Evolutionary conservation across 306 rosid genomes (phyloP), one percentile per base, ranked within the genome.

Genomic region (Malus sieversii): DNA sequence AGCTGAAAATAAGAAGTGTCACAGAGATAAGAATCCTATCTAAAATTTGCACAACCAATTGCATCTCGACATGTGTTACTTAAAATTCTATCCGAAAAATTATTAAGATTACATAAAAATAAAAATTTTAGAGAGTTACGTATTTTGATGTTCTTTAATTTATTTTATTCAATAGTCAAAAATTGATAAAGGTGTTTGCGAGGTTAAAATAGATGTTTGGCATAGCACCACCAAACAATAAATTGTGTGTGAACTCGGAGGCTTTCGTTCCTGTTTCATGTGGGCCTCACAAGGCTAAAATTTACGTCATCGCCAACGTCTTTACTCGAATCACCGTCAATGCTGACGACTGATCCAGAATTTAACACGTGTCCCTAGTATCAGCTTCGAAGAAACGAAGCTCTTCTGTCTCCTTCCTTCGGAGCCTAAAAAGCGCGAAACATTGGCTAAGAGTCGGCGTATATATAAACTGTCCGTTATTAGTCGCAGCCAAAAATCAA

Each of bases 351-450:
- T 3, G 74, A 51, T 5, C 8, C 6, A 6, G 4, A 32, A 1
- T 20, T 33, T 23, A 15, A 16, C 67, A 72, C 76, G 68, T 58
- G 67, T 29, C 11, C 25, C 7, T 13, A 14, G 3, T 30, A 12
- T 32, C 68, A 42, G 44, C 44, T 30, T 8, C 25, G 8, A 4
- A 57, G 32, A 30, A 29, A 51, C 40, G 10, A 62, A 51, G 62
- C 48, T 44, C 48, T 11, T 44, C 15, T 44, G 48, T 22, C 27
- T 6, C 55, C 27, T 69, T 9, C 27, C 69, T 18, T 74, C 42
- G 46, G 52, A 1, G 70, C 27, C 8, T 44, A 19, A 11, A 74
- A 32, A 71, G 80, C 75, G 74, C 83, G 59, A 53, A 48, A 51
- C 68, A 46, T 35, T 35, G 35, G n/a, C 70, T 5, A 25, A 10